Base-by-base conservation (phyloP, 495 filamentous ascomycete species). In the Penicillium robsamsonii region DNA sequence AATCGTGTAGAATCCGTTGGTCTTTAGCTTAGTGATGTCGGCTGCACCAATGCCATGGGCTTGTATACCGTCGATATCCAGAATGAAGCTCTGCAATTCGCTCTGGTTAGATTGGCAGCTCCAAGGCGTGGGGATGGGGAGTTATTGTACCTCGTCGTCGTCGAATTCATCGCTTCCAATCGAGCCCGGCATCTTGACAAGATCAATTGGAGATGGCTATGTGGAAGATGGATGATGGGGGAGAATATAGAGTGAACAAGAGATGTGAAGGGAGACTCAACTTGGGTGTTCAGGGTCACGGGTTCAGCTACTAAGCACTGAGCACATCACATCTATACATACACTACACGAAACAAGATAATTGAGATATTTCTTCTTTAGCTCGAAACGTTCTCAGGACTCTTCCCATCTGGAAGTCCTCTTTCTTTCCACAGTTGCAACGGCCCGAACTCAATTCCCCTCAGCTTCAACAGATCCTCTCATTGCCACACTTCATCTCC, bases 61-160 rank as follows among this genome's bases (percentile, higher is more conserved):
- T 70, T 91, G 88, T 46, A 92, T 84, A 42, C 73, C 75, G 58
- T 92, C 88, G 57, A 92, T 87, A 55, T 91, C 87, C 31, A 91
- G 74, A 62, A 92, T 89, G 68, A 84, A 84, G 47, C 64, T 67
- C 77, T 81, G 46, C 29, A 31, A 33, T 27, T 24, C 24, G 13
- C 27, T 50, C 27, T 50, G 20, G 43, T 55, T 25, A 50, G 31
- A 54, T 24, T 13, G 15, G 33, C 22, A 30, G 25, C 1, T 25
- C 25, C 18, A 1, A 29, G 37, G 11, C 18, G 10, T 30, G 22
- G 30, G 30, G 8, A 10, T 35, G 20, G 15, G 42, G 12, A 5
- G 12, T n/a, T 9, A 10, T n/a, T 27, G 40, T 45, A 54, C 51
- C 18, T 54, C 51, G 4, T 54, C 51, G 12, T 27, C 51, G 17